phyloP scores from a whole-genome alignment of 495 filamentous ascomycete genomes.

The Neurospora terricola region DNA sequence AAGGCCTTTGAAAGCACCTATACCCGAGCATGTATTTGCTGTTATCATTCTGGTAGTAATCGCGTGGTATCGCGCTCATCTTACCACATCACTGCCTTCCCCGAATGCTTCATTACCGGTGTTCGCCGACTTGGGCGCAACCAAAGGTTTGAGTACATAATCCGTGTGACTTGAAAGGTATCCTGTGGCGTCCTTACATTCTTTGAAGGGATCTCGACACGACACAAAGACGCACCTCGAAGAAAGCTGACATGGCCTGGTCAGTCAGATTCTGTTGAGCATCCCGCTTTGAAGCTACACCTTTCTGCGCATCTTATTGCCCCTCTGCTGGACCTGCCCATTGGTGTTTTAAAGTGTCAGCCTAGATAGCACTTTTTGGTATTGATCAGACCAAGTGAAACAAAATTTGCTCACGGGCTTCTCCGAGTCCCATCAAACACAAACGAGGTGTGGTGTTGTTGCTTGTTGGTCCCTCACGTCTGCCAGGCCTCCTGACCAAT shows the following conservation, averaged over 20 bases:
- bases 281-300: too few relatives aligned
- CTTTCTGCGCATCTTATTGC: too few relatives aligned
- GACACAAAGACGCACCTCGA: not conserved
- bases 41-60: not conserved
- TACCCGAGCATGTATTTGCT: not conserved
- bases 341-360: too few relatives aligned
- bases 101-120: not conserved
- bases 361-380: too few relatives aligned
- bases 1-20: not conserved
- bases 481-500: not conserved
- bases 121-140: not conserved
- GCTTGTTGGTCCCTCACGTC: not conserved
- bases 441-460: not conserved
- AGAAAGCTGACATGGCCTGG: not conserved
- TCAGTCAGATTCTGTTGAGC: not conserved
- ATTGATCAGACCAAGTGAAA: not conserved
- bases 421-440: not conserved
- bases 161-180: not conserved
- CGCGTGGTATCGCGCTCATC: not conserved
- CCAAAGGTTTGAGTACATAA: not conserved
- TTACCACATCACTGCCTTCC: not conserved
- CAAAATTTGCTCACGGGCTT: not conserved
- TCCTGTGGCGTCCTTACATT: not conserved
- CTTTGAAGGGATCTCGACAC: not conserved
- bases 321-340: too few relatives aligned